Conservation (phyloP, 179 eudicot species). For the Amaranthus tricolor region DNA sequence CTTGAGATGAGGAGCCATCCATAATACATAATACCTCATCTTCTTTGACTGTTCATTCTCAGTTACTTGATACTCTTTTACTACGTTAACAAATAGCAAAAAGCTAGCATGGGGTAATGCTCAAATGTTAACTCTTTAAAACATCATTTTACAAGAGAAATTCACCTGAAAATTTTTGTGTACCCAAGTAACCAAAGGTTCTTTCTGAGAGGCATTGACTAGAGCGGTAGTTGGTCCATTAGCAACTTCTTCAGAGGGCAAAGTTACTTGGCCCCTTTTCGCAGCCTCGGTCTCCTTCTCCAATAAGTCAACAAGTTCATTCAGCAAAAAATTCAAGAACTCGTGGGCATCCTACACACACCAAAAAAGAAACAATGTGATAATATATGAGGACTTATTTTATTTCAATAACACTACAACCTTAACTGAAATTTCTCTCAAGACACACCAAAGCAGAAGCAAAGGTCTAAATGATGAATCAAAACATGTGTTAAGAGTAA, state of each 20-base stretch:
- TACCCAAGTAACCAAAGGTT: slow-evolving; percentile 88
- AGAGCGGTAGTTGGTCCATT: slow-evolving; percentile 55
- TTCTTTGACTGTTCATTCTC: background rate
- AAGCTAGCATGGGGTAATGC: background rate
- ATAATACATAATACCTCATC: background rate
- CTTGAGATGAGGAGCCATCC: background rate
- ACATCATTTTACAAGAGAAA: background rate
- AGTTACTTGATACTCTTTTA: background rate
- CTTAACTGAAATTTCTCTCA: background rate
- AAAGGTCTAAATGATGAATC: background rate
- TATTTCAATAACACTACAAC: background rate
- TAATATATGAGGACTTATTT: no score
- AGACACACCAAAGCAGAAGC: slow-evolving; percentile 11
- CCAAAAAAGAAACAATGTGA: background rate
- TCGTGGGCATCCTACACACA: slow-evolving; percentile 88
- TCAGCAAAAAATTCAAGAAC: slow-evolving; percentile 85
- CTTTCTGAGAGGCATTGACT: slow-evolving; percentile 47
- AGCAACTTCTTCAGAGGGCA: slow-evolving; percentile 47
- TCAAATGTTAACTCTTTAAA: background rate
- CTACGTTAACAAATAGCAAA: background rate
- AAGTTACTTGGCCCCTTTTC: slow-evolving; percentile 40
- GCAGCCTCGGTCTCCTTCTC: slow-evolving; percentile 72
- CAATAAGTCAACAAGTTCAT: slow-evolving; percentile 91
- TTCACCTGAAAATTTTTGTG: slow-evolving; percentile 86
- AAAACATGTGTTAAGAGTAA: background rate